A percentile compares a stretch with the other conserved stretches of the same genome.
These are phyloP conservation scores for Pseudevernia furfuracea DNA, from an alignment of 495 filamentous ascomycete species.

Conservation along the genomic window DNA sequence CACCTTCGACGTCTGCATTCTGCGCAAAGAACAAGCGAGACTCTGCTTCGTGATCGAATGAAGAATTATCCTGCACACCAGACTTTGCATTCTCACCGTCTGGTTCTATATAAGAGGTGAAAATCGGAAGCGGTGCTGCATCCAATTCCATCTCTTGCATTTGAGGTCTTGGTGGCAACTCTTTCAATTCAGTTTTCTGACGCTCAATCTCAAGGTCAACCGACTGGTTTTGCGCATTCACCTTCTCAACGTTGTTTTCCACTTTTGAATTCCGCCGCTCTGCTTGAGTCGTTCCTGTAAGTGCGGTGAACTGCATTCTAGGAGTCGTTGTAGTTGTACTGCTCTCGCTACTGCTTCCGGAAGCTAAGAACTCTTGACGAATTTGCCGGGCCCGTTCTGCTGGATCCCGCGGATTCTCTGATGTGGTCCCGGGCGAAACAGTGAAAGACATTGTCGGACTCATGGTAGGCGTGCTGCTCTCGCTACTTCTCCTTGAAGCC, in stretches of 20 bases:
- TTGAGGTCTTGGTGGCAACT: not conserved
- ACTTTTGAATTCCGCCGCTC: not conserved
- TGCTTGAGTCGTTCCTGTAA: not conserved
- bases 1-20: not conserved
- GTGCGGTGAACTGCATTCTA: not conserved
- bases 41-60: not conserved
- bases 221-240: not conserved
- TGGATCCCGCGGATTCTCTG: not conserved
- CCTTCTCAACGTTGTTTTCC: not conserved
- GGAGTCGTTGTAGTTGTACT: not conserved
- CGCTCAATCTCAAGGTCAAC: not conserved
- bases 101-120: not conserved
- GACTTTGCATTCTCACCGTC: not conserved
- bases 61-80: not conserved
- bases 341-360: not conserved
- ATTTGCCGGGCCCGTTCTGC: not conserved
- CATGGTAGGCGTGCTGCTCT: conserved; percentile 14
- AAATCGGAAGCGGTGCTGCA: not conserved
- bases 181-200: not conserved
- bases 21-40: not conserved
- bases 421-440: not conserved
- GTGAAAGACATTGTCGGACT: conserved; percentile 8
- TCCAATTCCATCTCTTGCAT: not conserved
- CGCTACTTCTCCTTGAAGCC: conserved; percentile 20
- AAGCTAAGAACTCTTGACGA: conserved; percentile 11